Evolutionary conservation across 1,139 yeast genomes (phyloP), one percentile per base, ranked within the genome.

Genomic region (Kodamaea anthophila): DNA sequence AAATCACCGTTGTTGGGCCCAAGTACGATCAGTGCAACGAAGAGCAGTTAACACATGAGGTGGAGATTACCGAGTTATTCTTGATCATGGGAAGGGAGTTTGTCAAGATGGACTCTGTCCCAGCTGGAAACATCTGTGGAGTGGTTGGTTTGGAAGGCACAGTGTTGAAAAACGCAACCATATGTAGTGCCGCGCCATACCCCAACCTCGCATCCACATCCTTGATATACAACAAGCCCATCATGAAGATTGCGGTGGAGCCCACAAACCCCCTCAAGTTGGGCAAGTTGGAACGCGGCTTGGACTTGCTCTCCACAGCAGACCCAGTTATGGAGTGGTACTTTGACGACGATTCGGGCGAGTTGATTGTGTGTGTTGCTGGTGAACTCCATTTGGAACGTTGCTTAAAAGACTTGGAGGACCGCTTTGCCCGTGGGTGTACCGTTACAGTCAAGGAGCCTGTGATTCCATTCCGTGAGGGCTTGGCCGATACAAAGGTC

Each of bases 111-210:
- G 70, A 79, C 18, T 70, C 67, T 9, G 96, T 91, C 3, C 96
- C 96, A 2, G 93, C 97, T 2, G 99, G 99, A 20, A 86, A 84
- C 43, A 86, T 93, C 41, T 94, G 86, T 5, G 99, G 97, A 28
- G 81, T 93, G 31, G 93, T 87, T 15, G 98, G 98, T 0, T 65
- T 93, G 23, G 96, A 82, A 13, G 83, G 84, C 8, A 75, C 75
- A 30, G 72, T 91, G 16, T 58, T 91, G 40, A 93, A 93, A 53
- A 85, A 80, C 49, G 98, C 95, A 29, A 87, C 98, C 0, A 55
- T 91, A 26, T 67, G 83, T 11, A 53, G 68, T 0, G 47, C 56
- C 43, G 66, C 38, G 46, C 65, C 21, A 57, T 86, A 37, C 74
- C 79, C 64, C 52, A 93, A 52, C 81, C 91, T 36, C 73, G 94